Evolutionary conservation across 139 green algal species (phyloP), one percentile per base, ranked within the genome.

Genomic region (Chlorella sp.): DNA sequence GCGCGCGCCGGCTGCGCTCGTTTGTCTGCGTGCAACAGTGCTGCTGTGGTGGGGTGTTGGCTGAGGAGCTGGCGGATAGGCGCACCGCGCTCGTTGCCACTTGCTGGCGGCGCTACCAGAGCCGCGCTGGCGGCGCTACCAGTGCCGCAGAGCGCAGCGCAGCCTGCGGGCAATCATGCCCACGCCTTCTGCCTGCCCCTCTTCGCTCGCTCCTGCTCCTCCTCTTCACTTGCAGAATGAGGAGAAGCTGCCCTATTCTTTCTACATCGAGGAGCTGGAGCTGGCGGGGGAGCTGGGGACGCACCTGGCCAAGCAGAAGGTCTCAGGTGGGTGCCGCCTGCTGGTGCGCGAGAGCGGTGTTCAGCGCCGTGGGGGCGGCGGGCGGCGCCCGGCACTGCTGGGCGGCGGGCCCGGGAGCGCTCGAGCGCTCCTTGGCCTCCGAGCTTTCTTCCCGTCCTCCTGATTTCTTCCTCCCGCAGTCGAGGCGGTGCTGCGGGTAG

Each of bases 211-310:
- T 8, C 31, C 25, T 42, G 29, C 14, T 29, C 29, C 56, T n/a
- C n/a, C n/a, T n/a, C n/a, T n/a, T n/a, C n/a, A n/a, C n/a, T n/a
- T 50, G n/a, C 38, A 56, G 3, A 86, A 95, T 38, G 91, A 95
- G 64, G 94, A 98, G 59, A 89, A 87, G 61, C 74, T 96, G 41
- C 95, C 95, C 7, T 99, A 99, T 79, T 90, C 91, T 5, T 99
- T 99, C 63, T 92, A 93, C 36, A 87, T 99, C 14, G 79, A 95
- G 14, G 92, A 94, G 42, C 46, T 82, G 43, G 91, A 97, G 78
- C 80, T 99, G 4, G 81, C 77, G 3, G 87, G 59, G 0, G 83
- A 89, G 61, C 77, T 98, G 19, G 92, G 90, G 2, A 64, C 70
- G 14, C 91, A 96, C 77, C 77, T 98, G 36, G 53, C 70, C 9